Evolutionary conservation across 352 stramenopile genomes (phyloP).

Genomic region (Bremia lactucae): DNA sequence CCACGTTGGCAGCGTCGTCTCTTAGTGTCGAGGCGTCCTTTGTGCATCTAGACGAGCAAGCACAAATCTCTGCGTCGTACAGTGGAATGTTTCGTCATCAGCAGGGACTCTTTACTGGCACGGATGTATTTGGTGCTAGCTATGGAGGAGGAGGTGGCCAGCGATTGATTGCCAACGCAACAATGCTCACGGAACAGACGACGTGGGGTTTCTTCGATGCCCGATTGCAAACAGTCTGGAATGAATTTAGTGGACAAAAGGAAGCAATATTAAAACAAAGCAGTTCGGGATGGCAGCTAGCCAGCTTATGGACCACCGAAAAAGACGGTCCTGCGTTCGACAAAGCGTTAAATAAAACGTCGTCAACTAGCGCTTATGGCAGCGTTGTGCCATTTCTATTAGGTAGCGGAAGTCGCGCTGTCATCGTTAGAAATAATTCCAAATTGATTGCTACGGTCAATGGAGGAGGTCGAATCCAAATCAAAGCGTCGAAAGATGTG

Average conservation of each 20-base stretch:
- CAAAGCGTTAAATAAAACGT: too few relatives aligned
- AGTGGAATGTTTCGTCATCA: constrained; percentile 18
- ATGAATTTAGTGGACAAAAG: constrained; percentile 13
- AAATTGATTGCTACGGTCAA: constrained; percentile 11
- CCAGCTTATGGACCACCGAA: constrained; percentile 32
- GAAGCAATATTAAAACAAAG: constrained; percentile 27
- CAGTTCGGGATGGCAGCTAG: constrained; percentile 44
- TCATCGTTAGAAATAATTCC: constrained; percentile 3
- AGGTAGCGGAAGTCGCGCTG: constrained; percentile 30
- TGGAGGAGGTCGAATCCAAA: constrained; percentile 50
- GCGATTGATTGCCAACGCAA: constrained; percentile 27
- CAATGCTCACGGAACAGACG: constrained; percentile 22
- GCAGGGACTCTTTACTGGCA: constrained; percentile 27
- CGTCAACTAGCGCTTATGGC: constrained; percentile 17
- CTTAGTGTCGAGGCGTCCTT: constrained; percentile 51
- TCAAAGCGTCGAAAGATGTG: constrained; percentile 53
- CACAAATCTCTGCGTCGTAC: constrained; percentile 27
- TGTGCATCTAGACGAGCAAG: constrained; percentile 38
- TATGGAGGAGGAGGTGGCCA: constrained; percentile 44
- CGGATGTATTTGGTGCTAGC: constrained; percentile 36
- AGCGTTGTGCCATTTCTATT: constrained; percentile 32
- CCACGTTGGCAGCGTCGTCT: constrained; percentile 29
- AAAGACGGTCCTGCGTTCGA: too few relatives aligned
- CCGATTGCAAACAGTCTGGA: constrained; percentile 14
- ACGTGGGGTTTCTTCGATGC: constrained; percentile 46